phyloP scores from a whole-genome alignment of 1,139 yeast species.

The Candida sp. region DNA sequence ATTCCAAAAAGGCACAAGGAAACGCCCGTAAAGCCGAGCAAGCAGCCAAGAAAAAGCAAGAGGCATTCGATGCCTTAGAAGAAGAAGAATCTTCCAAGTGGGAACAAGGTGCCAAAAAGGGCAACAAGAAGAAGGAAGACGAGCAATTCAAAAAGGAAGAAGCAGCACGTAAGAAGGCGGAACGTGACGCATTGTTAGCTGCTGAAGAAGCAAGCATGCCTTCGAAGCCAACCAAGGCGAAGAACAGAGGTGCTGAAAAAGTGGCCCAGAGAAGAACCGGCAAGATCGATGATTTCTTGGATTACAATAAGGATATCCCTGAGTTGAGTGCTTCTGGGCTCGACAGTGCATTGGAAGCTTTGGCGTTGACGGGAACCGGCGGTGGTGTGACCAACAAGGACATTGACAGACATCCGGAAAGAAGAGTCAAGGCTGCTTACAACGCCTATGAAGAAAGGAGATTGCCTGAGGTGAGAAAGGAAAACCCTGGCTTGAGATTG shows the following conservation, averaged over 20 bases:
- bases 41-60: slow-evolving; percentile 65
- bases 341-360: slow-evolving; percentile 80
- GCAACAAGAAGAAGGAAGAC: slow-evolving; percentile 72
- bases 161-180: slow-evolving; percentile 67
- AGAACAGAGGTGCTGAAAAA: slow-evolving; percentile 76
- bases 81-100: slow-evolving; percentile 68
- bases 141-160: slow-evolving; percentile 63
- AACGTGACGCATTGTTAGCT: slow-evolving; percentile 57
- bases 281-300: slow-evolving; percentile 67
- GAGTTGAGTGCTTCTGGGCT: slow-evolving; percentile 75
- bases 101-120: slow-evolving; percentile 76
- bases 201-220: slow-evolving; percentile 73
- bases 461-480: slow-evolving; percentile 74
- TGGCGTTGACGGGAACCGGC: slow-evolving; percentile 61
- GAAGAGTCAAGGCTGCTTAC: slow-evolving; percentile 85
- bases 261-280: slow-evolving; percentile 66
- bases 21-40: slow-evolving; percentile 73
- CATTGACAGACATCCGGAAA: slow-evolving; percentile 86
- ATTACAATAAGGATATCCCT: slow-evolving; percentile 49
- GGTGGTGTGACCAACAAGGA: slow-evolving; percentile 64
- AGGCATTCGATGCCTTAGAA: slow-evolving; percentile 49
- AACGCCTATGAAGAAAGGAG: slow-evolving; percentile 75
- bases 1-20: slow-evolving; percentile 69
- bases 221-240: slow-evolving; percentile 54
- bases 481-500: slow-evolving; percentile 79